A percentile compares a stretch with the other conserved stretches of the same genome.
Evolutionary conservation across 1,284 basidiomycete genomes (phyloP).

Genomic region (Cryptococcus maquisensis): DNA sequence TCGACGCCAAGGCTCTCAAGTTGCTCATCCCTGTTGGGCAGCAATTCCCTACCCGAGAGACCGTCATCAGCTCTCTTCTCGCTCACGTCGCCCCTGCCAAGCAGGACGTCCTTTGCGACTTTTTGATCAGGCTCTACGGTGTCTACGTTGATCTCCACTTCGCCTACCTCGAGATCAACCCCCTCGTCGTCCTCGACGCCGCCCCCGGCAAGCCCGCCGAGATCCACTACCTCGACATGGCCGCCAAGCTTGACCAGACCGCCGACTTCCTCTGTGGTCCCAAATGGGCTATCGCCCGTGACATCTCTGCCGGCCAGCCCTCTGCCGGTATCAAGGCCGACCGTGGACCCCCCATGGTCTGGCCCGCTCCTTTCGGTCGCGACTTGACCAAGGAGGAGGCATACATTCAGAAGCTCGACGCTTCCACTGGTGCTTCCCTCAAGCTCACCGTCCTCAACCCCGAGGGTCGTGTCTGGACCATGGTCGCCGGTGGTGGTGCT

Average conservation of each 20-base stretch:
- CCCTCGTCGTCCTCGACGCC: conserved; percentile 87
- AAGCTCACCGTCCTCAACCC: conserved; percentile 96
- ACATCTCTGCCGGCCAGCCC: conserved; percentile 58
- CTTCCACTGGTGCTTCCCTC: conserved; percentile 93
- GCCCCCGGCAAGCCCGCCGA: conserved; percentile 67
- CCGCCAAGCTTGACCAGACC: conserved; percentile 94
- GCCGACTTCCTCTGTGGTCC: conserved; percentile 97
- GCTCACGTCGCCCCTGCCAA: conserved; percentile 70
- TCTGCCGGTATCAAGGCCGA: conserved; percentile 67
- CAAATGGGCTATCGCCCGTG: conserved; percentile 97
- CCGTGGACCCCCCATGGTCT: conserved; percentile 94
- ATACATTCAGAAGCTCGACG: conserved; percentile 97
- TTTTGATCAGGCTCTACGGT: conserved; percentile 89
- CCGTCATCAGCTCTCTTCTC: conserved; percentile 70
- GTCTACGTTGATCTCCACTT: conserved; percentile 98
- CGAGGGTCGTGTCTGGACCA: conserved; percentile 96
- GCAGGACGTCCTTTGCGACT: conserved; percentile 85
- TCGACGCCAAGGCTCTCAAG: conserved; percentile 93
- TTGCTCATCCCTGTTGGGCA: conserved; percentile 75
- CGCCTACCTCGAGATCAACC: conserved; percentile 99
- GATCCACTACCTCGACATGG: conserved; percentile 98
- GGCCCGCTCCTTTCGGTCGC: conserved; percentile 97
- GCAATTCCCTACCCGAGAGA: conserved; percentile 72
- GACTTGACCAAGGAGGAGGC: conserved; percentile 96
- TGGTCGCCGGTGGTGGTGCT: conserved; percentile 80